phyloP scores from a whole-genome alignment of 2,329 filamentous ascomycete species.

The Claviceps digitariae region DNA sequence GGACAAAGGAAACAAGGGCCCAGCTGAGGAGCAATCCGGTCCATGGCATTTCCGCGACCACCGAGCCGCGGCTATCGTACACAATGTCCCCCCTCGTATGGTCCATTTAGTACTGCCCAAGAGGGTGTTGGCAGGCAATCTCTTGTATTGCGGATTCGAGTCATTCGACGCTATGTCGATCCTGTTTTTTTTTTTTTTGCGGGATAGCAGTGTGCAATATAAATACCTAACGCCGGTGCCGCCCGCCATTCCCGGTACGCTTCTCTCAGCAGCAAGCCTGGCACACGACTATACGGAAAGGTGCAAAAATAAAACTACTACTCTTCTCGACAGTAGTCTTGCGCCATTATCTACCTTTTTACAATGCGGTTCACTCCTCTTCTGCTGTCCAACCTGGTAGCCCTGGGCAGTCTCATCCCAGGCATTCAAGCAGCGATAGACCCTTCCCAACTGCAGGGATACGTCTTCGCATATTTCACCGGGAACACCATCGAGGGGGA shows the following conservation, averaged over 20 bases:
- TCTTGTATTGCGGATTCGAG: background rate
- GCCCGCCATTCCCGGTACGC: background rate
- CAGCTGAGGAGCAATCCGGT: too few species aligned
- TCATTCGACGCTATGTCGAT: background rate
- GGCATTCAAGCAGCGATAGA: background rate
- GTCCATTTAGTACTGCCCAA: background rate
- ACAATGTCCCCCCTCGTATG: too few species aligned
- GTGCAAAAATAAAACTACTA: background rate
- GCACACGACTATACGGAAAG: background rate
- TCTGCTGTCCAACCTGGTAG: background rate
- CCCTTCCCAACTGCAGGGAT: background rate
- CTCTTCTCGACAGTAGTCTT: background rate
- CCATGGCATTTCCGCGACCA: too few species aligned
- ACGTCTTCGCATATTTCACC: conserved; percentile 1
- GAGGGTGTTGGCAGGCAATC: background rate
- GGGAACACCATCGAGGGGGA: conserved; percentile 1
- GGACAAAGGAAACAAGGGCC: too few species aligned
- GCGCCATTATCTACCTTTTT: background rate
- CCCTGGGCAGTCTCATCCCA: background rate
- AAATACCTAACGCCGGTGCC: background rate
- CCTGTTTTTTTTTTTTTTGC: too few species aligned
- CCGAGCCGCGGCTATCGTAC: background rate
- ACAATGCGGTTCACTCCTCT: background rate
- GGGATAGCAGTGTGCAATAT: background rate
- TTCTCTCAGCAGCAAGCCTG: background rate